Conservation (phyloP, 805 yeast species). For the Candida pini region DNA sequence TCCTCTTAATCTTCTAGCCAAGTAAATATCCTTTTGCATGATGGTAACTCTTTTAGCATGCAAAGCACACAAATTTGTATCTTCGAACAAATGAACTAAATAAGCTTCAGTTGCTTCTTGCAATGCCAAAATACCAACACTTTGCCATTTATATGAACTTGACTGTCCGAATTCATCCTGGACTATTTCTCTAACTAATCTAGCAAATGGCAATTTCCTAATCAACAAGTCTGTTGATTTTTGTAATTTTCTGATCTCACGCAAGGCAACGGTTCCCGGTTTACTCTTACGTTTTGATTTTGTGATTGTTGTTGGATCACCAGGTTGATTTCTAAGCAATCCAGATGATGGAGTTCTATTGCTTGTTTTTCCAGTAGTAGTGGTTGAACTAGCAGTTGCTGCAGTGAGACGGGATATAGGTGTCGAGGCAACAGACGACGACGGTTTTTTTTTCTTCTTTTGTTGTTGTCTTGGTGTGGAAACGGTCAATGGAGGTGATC, state of each 20-base stretch:
- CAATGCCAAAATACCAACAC: conserved; percentile 67
- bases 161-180: conserved; percentile 49
- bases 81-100: conserved; percentile 66
- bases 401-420: too few species aligned
- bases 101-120: conserved; percentile 83
- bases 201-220: conserved; percentile 71
- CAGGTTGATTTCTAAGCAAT: conserved; percentile 44
- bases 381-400: conserved; percentile 3
- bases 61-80: conserved; percentile 69
- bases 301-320: conserved; percentile 39
- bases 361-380: background rate
- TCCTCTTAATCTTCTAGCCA: conserved; percentile 75
- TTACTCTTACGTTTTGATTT: conserved; percentile 36
- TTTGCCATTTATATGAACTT: conserved; percentile 69
- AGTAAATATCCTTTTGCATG: conserved; percentile 76
- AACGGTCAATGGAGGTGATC: conserved; percentile 4
- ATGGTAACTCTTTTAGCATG: conserved; percentile 83
- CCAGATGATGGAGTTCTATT: conserved; percentile 26
- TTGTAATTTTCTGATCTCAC: conserved; percentile 66
- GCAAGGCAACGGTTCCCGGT: conserved; percentile 62
- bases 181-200: conserved; percentile 70
- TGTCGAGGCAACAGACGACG: too few species aligned
- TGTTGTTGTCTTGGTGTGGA: conserved; percentile 2
- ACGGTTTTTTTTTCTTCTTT: too few species aligned
- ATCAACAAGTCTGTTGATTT: conserved; percentile 61